Evolutionary conservation across 2,329 filamentous ascomycete genomes (phyloP).

Genomic region (Phyllosticta capitalensis): DNA sequence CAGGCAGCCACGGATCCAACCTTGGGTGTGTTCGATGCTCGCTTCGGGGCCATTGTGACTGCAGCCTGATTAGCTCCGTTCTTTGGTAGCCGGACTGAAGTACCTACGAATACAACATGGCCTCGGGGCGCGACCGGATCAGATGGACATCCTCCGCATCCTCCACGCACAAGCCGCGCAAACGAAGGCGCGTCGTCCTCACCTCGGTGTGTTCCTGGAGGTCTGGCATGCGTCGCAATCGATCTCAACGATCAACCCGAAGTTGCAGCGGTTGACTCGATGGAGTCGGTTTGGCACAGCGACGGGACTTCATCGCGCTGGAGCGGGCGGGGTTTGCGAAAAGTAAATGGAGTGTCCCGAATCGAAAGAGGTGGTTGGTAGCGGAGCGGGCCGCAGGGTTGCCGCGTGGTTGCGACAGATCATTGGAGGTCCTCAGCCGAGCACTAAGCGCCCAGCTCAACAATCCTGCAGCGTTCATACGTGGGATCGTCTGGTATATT

Average conservation of each 20-base stretch:
- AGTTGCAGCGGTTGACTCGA: too few relatives aligned
- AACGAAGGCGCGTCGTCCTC: conserved; percentile 44
- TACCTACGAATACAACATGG: conserved; percentile 52
- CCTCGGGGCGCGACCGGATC: conserved; percentile 49
- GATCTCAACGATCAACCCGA: background rate
- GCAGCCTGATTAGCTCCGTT: conserved; percentile 1
- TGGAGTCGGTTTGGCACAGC: background rate
- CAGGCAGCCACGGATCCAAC: conserved; percentile 32
- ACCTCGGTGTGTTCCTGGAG: conserved; percentile 5
- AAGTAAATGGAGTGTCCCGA: background rate
- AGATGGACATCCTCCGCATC: conserved; percentile 44
- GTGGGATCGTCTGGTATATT: too few relatives aligned
- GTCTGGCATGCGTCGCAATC: background rate
- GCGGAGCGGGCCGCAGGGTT: background rate
- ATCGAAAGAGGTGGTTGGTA: background rate
- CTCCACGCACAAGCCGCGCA: conserved; percentile 41
- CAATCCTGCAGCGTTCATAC: background rate
- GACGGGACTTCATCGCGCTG: too few relatives aligned
- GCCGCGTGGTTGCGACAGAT: background rate
- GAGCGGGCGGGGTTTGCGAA: background rate
- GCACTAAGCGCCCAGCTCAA: background rate
- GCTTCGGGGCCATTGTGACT: conserved; percentile 4
- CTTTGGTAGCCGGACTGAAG: conserved; percentile 12
- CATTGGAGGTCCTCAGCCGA: background rate
- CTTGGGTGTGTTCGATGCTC: conserved; percentile 15